Evolutionary conservation across 495 filamentous ascomycete genomes (phyloP), one percentile per base, ranked within the genome.

Genomic region (Lasiosphaeriaceae sp.): DNA sequence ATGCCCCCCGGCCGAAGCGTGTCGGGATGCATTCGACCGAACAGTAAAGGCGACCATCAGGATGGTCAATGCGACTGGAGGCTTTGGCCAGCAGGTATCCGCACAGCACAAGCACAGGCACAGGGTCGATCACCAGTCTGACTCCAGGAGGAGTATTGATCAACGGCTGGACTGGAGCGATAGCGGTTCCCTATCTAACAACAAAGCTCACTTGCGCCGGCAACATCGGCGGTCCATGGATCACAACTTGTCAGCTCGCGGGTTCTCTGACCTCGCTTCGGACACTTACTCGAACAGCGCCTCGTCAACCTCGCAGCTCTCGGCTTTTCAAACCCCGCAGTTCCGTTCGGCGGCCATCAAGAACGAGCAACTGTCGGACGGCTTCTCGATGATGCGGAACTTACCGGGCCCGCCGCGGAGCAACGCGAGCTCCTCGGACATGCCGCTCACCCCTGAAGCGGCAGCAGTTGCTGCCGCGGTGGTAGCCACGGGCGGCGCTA

Each of bases 1-100:
- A 26, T 75, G 76, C 47, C 74, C 65, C 16, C 71, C 72, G 2
- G 69, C 77, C n/a, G 77, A 72, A 26, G 62, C 93, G n/a, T 97
- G 93, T 64, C 83, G 91, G 2, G 93, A 97, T 69, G 92, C 93
- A 12, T 96, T 97, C 71, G 91, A 95, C 60, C 86, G 93, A 44
- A 97, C 96, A 80, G 92, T 89, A 63, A 96, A 90, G 72, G 93
- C 92, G 29, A 96, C 92, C 0, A 85, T 97, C 9, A 87, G 90
- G 60, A 96, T 97, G 92, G 89, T 85, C 57, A 80, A 90, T 58
- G 87, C 86, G 0, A 92, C 86, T 2, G 92, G 88, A 11, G 90
- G 90, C 2, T 93, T 94, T 64, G 87, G 86, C 11, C 81, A 76
- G 29, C 59, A 24, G 23, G 21, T 50, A 16, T 34, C 47, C 14